Base-by-base conservation (phyloP, 2,329 filamentous ascomycete genomes). In the Trichoderma sp. region DNA sequence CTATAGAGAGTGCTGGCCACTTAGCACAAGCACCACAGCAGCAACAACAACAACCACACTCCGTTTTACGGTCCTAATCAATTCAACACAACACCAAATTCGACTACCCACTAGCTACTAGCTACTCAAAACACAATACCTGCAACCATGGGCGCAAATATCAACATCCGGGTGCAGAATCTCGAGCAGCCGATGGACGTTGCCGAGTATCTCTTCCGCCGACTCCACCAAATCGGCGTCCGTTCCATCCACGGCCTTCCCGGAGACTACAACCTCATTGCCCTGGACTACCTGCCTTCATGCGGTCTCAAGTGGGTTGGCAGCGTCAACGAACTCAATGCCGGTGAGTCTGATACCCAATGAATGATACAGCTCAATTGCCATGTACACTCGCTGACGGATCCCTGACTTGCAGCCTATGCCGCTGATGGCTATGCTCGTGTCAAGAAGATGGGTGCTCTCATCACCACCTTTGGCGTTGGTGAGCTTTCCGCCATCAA, bases 391-490 rank as follows among this genome's bases (percentile, higher is more conserved):
- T 35, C 64, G 48, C 71, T 73, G 60, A 71, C 72, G 69, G 67
- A 73, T 68, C 57, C 48, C 42, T 42, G 60, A 29, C 35, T 27
- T 19, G 29, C 74, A 87, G 90, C 89, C 19, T 93, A 93, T 74
- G 90, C 91, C 32, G 90, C 91, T n/a, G 91, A 93, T 79, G 91
- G 91, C 27, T 93, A 93, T 76, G 90, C 90, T 67, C 86, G 91
- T 70, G 84, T 92, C 69, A 90, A 90, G 67, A 89, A 90, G 52
- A 88, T 92, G 37, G 84, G 85, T 5, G 90, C 90, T 34, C 78
- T 93, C 57, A 79, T 93, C 71, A 93, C 91, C 48, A 92, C 91
- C 1, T 93, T 93, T 70, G 91, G 91, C 63, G 90, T 93, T 5
- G 91, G 88, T 63, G 88, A 90, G 76, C 83, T 90, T n/a, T 92